phyloP scores from a whole-genome alignment of 768 basidiomycete species.

The Gloeophyllum trabeum region DNA sequence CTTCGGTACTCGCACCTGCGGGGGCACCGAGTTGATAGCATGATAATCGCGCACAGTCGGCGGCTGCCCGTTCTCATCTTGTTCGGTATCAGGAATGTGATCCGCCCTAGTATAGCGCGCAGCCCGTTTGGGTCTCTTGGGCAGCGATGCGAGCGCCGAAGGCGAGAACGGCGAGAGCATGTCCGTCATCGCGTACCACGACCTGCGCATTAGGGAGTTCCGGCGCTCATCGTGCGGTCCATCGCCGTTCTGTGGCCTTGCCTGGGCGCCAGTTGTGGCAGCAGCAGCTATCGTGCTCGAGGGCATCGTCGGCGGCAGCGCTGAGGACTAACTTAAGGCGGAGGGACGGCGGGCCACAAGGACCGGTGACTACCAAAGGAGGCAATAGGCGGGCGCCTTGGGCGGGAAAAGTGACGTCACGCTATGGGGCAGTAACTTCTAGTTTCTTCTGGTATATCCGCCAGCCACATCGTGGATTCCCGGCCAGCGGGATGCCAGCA shows the following conservation, averaged over 20 bases:
- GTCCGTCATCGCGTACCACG: constrained; percentile 52
- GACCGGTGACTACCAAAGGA: too few relatives aligned
- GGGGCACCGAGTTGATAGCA: constrained; percentile 53
- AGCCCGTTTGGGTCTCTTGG: constrained; percentile 23
- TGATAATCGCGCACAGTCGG: constrained; percentile 66
- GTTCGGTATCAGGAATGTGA: constrained; percentile 52
- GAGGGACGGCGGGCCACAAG: too few relatives aligned
- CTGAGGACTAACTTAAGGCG: too few relatives aligned
- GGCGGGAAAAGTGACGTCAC: too few relatives aligned
- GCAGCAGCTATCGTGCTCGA: not conserved
- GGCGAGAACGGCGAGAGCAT: constrained; percentile 59
- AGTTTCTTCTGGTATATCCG: constrained; percentile 19
- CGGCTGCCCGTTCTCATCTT: constrained; percentile 37
- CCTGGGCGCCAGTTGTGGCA: not conserved
- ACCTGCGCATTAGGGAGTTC: constrained; percentile 34
- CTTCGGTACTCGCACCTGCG: constrained; percentile 65
- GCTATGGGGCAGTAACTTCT: too few relatives aligned
- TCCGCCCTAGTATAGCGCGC: constrained; percentile 58
- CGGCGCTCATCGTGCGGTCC: constrained; percentile 10
- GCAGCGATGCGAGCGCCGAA: constrained; percentile 41
- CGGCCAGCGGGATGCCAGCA: not conserved
- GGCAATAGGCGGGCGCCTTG: too few relatives aligned
- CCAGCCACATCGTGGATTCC: not conserved
- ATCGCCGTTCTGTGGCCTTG: constrained; percentile 4
- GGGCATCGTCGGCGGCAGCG: too few relatives aligned